These are phyloP conservation scores for Fraxinus greggii DNA, from an alignment of 305 asterid species.

Conservation along the genomic window DNA sequence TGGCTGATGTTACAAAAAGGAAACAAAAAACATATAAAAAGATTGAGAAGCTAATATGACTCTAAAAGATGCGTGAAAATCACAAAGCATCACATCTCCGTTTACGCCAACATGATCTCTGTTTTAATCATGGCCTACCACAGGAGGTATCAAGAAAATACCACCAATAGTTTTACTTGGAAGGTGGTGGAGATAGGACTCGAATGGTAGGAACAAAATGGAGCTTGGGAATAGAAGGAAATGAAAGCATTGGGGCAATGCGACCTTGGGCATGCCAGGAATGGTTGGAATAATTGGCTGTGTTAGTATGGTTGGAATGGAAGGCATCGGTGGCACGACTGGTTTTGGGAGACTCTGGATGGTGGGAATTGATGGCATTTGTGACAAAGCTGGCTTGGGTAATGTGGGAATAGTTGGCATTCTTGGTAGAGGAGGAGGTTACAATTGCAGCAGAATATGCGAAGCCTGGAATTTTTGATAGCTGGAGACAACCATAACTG, in stretches of 20 bases:
- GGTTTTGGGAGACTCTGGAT: slow-evolving; percentile 14
- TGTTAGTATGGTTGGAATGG: slow-evolving; percentile 25
- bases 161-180: neutral
- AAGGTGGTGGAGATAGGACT: neutral
- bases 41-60: neutral
- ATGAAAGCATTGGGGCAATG: slow-evolving; percentile 4
- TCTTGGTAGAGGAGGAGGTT: neutral
- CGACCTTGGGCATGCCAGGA: neutral
- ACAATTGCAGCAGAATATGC: neutral
- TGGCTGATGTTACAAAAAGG: neutral
- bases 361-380: slow-evolving; percentile 7
- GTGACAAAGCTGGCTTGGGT: slow-evolving; percentile 10
- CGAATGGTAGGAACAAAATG: neutral
- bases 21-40: neutral
- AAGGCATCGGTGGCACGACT: slow-evolving; percentile 24
- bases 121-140: neutral
- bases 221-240: neutral
- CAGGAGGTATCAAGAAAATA: neutral
- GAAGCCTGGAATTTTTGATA: neutral
- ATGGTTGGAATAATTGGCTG: slow-evolving; percentile 22
- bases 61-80: neutral
- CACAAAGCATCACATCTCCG: neutral
- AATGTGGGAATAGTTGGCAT: neutral
- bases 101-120: neutral
- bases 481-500: neutral